phyloP scores from a whole-genome alignment of 2,329 filamentous ascomycete species.

The Emmonsia crescens region DNA sequence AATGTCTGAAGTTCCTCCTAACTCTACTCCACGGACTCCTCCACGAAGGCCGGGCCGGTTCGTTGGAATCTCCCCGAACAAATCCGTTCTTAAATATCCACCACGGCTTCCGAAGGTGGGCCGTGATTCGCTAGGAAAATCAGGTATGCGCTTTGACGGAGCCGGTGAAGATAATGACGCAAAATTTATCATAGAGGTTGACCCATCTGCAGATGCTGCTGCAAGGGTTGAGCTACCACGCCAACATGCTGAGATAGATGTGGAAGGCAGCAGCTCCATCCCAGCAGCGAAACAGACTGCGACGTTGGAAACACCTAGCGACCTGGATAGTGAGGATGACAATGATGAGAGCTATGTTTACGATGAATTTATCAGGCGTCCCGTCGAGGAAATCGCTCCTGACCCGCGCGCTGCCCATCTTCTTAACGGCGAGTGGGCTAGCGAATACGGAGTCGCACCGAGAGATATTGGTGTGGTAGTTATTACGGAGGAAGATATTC shows the following conservation, averaged over 20 bases:
- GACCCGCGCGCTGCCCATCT: constrained; percentile 8
- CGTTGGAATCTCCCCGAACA: constrained; percentile 13
- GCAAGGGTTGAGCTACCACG: background rate
- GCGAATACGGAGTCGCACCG: constrained; percentile 13
- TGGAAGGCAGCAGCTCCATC: background rate
- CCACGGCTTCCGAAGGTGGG: constrained; percentile 22
- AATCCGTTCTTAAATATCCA: constrained; percentile 26
- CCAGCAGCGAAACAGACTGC: background rate
- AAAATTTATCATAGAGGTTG: background rate
- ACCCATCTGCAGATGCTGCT: background rate
- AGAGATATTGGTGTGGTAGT: constrained; percentile 33
- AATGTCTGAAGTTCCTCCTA: background rate
- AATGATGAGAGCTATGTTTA: constrained; percentile 49
- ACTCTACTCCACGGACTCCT: constrained; percentile 2
- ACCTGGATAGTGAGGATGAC: constrained; percentile 25
- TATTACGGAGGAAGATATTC: constrained; percentile 34
- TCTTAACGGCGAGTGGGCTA: constrained; percentile 8
- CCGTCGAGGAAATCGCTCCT: constrained; percentile 21
- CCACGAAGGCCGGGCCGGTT: background rate
- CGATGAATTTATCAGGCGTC: constrained; percentile 49
- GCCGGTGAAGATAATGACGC: background rate
- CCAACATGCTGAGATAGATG: background rate
- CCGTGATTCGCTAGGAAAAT: background rate
- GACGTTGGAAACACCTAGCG: constrained; percentile 4
- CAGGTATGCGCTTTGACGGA: background rate